Conservation (phyloP, 345 rosid species). For the Eutrema heterophyllum region DNA sequence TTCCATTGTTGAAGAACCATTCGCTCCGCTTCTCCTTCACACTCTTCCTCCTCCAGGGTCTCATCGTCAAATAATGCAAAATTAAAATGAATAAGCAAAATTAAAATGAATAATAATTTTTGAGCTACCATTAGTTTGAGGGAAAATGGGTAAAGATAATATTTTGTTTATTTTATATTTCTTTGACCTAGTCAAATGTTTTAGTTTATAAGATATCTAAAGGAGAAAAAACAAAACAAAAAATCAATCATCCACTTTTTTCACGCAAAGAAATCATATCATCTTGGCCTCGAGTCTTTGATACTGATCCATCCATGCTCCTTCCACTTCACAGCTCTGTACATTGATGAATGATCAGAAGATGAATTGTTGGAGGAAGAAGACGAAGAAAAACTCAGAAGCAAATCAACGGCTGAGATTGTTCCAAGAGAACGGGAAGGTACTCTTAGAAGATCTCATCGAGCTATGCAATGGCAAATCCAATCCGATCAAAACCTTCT, state of each 20-base stretch:
- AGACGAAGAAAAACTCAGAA: slow-evolving; percentile 14
- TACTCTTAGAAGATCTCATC: slow-evolving; percentile 22
- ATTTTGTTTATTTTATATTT: no score
- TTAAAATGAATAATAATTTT: no score
- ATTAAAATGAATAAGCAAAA: no score
- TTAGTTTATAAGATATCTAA: no score
- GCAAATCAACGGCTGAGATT: slow-evolving; percentile 14
- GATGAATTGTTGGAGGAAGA: slow-evolving; percentile 13
- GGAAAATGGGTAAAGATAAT: no score
- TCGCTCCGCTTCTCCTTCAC: not conserved
- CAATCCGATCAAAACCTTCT: slow-evolving; percentile 22
- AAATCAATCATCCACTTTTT: no score
- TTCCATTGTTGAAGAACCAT: not conserved
- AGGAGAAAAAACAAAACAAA: no score
- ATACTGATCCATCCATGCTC: no score
- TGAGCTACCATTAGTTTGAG: no score
- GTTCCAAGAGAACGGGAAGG: slow-evolving; percentile 16
- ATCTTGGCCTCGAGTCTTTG: no score
- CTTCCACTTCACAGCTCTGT: no score
- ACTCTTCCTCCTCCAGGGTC: not conserved
- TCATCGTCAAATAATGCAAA: not conserved
- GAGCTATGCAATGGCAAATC: slow-evolving; percentile 25
- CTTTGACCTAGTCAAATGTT: no score
- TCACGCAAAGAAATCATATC: not conserved
- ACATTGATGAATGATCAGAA: not conserved